Evolutionary conservation across 441 rosid genomes (phyloP), one percentile per base, ranked within the genome.

Genomic region (Pelargonium fulgidum): DNA sequence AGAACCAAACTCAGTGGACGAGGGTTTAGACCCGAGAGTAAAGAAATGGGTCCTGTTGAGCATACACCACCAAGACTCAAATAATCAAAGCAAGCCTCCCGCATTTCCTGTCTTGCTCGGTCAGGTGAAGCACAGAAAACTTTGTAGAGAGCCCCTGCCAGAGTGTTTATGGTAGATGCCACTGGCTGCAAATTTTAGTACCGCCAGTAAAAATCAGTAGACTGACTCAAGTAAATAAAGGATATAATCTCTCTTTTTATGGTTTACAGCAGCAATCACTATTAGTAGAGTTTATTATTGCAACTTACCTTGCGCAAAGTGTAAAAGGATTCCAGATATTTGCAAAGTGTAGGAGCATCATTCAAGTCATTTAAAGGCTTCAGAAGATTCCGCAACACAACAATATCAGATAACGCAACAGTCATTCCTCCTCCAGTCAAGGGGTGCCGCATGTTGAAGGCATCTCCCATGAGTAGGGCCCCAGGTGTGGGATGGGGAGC

Each of bases 401-500:
- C 96, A 5, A 91, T 87, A 77, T 93, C 98, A 9, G 97, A 83
- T 61, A 91, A 79, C 68, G 96, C 96, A 19, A 93, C 97, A 0
- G 98, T 93, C 98, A 91, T 93, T 77, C 97, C 98, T 71, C 98
- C 98, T 42, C 98, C 97, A 0, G 98, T 93, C 68, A 90, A 74
- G 22, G 98, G 98, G 81, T 89, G 98, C 11, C 98, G 96, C 98
- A 93, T 93, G 87, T 93, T 93, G 70, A 93, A 89, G 68, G 98
- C 96, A 71, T 93, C 97, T 20, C 98, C 98, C 97, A 93, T 83
- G 63, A 91, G 69, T 65, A 89, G 79, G 45, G 97, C 97, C 47
- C 97, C 98, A 1, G 97, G 93, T n/a, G 93, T 93, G 0, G 94
- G 96, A 70, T 82, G 69, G 11, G 96, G 95, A 73, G 79, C 75